These are phyloP conservation scores for Pezicula radicicola DNA, from an alignment of 2,329 filamentous ascomycete genomes.

Conservation along the genomic window DNA sequence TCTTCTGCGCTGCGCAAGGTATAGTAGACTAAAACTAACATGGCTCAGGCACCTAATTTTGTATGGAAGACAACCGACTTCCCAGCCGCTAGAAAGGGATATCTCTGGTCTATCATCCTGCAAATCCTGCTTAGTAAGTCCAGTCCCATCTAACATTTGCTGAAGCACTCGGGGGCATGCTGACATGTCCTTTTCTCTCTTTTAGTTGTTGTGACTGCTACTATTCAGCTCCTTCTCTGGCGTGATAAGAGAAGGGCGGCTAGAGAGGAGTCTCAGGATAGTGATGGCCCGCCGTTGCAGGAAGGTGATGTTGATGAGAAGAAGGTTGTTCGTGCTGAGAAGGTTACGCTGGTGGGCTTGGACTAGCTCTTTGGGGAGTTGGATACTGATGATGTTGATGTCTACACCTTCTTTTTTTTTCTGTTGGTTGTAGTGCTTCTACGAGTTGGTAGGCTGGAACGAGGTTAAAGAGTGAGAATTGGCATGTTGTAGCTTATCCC, in stretches of 20 bases:
- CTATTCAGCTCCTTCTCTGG: slow-evolving; percentile 29
- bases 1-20: background rate
- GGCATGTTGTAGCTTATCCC: no score
- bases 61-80: slow-evolving; percentile 39
- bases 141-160: background rate
- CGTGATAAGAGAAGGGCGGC: slow-evolving; percentile 17
- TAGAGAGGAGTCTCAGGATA: background rate
- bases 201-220: slow-evolving; percentile 23
- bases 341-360: background rate
- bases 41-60: slow-evolving; percentile 32
- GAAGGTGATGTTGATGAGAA: slow-evolving; percentile 14
- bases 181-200: background rate
- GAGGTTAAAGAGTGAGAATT: no score
- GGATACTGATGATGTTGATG: no score
- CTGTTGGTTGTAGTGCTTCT: no score
- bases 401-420: no score
- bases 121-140: slow-evolving; percentile 31
- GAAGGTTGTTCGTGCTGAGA: slow-evolving; percentile 3
- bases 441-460: no score
- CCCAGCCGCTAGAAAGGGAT: slow-evolving; percentile 33
- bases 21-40: background rate
- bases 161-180: background rate
- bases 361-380: background rate
- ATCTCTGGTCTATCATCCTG: slow-evolving; percentile 32
- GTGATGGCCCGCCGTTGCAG: slow-evolving; percentile 1